Percentiles rank a stretch among this genome's conserved stretches.
phyloP scores from a whole-genome alignment of 352 stramenopile genomes.

The Pythium guiyangense region DNA sequence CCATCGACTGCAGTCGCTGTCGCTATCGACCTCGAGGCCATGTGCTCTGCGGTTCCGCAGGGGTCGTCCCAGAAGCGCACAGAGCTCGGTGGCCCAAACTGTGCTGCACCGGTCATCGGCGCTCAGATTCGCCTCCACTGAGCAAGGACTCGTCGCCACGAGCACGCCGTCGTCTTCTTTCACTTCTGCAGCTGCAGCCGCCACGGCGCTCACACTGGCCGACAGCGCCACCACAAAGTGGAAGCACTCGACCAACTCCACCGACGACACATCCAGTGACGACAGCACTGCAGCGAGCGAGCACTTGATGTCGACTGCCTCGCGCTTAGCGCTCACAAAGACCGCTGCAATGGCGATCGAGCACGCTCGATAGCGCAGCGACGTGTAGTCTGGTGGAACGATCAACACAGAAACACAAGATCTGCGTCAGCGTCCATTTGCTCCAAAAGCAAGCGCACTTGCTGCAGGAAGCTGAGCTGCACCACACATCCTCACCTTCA shows the following conservation, averaged over 20 bases:
- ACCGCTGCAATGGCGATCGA: slow-evolving; percentile 5
- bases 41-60: neutral
- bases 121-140: slow-evolving; percentile 4
- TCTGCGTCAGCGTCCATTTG: neutral
- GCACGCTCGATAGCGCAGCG: slow-evolving; percentile 3
- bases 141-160: slow-evolving; percentile 8
- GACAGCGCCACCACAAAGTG: slow-evolving; percentile 6
- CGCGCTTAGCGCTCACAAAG: slow-evolving; percentile 2
- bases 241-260: slow-evolving; percentile 7
- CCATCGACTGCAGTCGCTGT: neutral
- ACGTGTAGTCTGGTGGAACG: slow-evolving; percentile 3
- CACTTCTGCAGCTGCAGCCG: neutral
- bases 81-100: slow-evolving; percentile 7
- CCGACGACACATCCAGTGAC: slow-evolving; percentile 1
- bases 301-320: neutral
- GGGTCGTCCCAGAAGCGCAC: neutral
- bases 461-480: neutral
- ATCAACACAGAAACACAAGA: neutral
- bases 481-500: slow-evolving; percentile 5
- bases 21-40: neutral
- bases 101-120: slow-evolving; percentile 6
- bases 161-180: slow-evolving; percentile 8
- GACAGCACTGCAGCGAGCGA: neutral
- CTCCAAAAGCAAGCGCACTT: neutral
- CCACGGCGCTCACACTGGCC: neutral